Evolutionary conservation across 768 basidiomycete species (phyloP), one percentile per base, ranked within the genome.

Genomic region (Pleurotus salmoneostramineus): DNA sequence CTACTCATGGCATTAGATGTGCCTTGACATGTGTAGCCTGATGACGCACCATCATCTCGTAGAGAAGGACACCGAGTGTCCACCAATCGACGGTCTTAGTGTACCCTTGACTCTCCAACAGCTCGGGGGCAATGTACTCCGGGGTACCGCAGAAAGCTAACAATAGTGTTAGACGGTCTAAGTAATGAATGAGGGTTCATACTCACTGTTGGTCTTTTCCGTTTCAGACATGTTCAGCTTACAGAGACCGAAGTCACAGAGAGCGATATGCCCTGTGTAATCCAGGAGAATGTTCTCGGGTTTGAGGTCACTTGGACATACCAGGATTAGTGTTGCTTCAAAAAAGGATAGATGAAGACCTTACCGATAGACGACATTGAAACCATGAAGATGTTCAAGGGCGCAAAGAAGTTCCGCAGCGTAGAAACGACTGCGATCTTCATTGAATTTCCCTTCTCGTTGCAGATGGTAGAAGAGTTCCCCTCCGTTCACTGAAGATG

Each of bases 81-180:
- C 93, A 95, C 96, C 96, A 99, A 67, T 99, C 96, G 12, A 99
- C 97, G 0, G 96, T 97, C 68, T 95, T 95, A 3, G 94, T 96
- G 74, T 99, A 98, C 1, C 97, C 96, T 66, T 93, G 91, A 61
- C 91, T 97, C 69, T 95, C 93, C 61, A 99, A 83, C 37, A 99
- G 83, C 69, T 99, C 96, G 0, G 96, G 96, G 6, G 95, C 95
- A 65, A 98, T 98, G 72, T 98, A 98, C 71, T 99, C 96, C 1
- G 96, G 96, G 4, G 96, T 99, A 5, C 96, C 96, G 67, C 96
- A 99, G 80, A 99, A 99, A 6, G 95, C 90, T 92, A 62, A 49
- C 57, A 34, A 57, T n/a, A 56, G 57, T 47, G 32, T 58, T 65
- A 59, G 62, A 36, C 33, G 3, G 48, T 6, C 51, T 54, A 44